Evolutionary conservation across 495 filamentous ascomycete species (phyloP).

Genomic region (Tuber calosporum): DNA sequence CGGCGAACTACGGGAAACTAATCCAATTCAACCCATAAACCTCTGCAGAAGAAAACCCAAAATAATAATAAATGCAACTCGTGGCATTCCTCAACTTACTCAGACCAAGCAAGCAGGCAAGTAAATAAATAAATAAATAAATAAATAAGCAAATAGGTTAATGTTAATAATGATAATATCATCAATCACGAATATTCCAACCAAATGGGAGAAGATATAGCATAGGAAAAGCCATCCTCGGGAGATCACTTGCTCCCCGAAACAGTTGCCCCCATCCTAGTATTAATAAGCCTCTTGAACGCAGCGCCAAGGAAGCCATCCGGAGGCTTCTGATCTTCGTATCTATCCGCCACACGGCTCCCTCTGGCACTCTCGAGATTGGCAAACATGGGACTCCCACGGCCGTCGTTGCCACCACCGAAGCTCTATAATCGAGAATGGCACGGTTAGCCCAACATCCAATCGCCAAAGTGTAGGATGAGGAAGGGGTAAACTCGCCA

Average conservation of each 20-base stretch:
- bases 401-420: slow-evolving; percentile 37
- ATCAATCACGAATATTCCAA: neutral
- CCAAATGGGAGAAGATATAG: neutral
- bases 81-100: neutral
- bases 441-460: neutral
- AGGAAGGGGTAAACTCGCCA: slow-evolving; percentile 13
- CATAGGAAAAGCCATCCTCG: neutral
- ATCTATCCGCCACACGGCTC: slow-evolving; percentile 23
- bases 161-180: neutral
- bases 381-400: slow-evolving; percentile 34
- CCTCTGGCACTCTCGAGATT: slow-evolving; percentile 27
- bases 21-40: neutral
- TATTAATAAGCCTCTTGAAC: slow-evolving; percentile 28
- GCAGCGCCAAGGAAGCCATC: slow-evolving; percentile 35
- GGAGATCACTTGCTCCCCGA: slow-evolving; percentile 15
- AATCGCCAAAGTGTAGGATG: neutral
- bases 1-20: too few relatives aligned
- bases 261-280: slow-evolving; percentile 12
- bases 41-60: neutral
- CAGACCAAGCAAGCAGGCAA: neutral
- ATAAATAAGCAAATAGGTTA: neutral
- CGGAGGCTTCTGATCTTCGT: slow-evolving; percentile 36
- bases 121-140: neutral
- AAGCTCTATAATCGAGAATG: slow-evolving; percentile 20
- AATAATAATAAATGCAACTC: neutral